These are phyloP conservation scores for Camellia sinensis DNA, from an alignment of 148 eudicot genomes.

Conservation along the genomic window DNA sequence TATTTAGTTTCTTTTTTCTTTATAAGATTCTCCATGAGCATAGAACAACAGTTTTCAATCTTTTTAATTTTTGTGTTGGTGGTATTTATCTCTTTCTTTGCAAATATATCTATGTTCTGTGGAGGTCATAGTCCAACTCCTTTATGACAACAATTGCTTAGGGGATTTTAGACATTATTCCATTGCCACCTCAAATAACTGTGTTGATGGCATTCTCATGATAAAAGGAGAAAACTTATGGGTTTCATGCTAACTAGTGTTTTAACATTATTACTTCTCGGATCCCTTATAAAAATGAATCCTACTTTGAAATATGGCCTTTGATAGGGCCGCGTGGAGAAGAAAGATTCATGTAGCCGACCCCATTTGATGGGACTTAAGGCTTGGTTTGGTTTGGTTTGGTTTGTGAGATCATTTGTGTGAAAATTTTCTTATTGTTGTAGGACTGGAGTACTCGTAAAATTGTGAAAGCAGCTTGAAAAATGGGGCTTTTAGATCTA, in stretches of 20 bases:
- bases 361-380: no score
- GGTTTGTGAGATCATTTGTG: not conserved
- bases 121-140: not conserved
- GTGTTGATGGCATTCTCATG: no score
- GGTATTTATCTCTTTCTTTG: no score
- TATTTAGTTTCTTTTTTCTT: no score
- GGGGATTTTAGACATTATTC: not conserved
- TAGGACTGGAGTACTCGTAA: not conserved
- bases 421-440: not conserved
- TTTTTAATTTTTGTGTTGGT: no score
- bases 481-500: conserved; percentile 35
- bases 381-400: no score
- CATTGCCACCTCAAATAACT: not conserved
- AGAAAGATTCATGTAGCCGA: no score
- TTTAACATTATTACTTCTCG: not conserved
- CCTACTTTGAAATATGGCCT: no score
- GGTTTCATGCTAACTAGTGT: not conserved
- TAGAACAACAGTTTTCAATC: not conserved
- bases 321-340: no score
- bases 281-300: no score
- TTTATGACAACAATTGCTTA: no score
- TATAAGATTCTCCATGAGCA: not conserved
- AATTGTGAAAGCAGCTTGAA: not conserved
- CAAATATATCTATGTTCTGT: not conserved
- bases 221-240: no score